Base-by-base conservation (phyloP, 148 eudicot species). In the Vaccinium corymbosum region DNA sequence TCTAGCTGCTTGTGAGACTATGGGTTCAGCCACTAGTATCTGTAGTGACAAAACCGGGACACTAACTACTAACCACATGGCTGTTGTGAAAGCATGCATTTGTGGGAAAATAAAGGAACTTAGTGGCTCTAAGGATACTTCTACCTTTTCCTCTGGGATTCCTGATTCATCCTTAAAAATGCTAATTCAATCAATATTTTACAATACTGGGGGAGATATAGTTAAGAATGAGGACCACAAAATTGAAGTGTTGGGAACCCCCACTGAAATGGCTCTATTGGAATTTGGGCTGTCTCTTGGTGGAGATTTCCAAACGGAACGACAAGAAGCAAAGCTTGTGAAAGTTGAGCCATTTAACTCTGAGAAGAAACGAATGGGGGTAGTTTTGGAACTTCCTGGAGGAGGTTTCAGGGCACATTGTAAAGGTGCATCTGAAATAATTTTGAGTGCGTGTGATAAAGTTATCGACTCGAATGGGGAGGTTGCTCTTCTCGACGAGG, bases 31-130 rank as follows among this genome's bases (percentile, higher is more conserved):
- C 52, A 91, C 92, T 80, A 85, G 90, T 86, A 96, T 96, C 68
- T 96, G 98, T 88, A 93, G 98, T 0, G 98, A 96, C 76, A 94
- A 96, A 86, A 96, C 98, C 20, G 98, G 98, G n/a, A 96, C 98
- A 16, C 86, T 96, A 62, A 96, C 98, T 49, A 96, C 98, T 29
- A 96, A 97, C 87, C 95, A 90, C 81, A 97, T 97, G 99, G 88
- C 94, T 51, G 95, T 97, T 50, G 89, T 87, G 80, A 97, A 93
- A 89, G 83, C 88, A 38, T 97, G 97, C 96, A 74, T 94, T 15
- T 87, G 87, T 75, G 96, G 92, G 25, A 88, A 87, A 87, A 71
- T 88, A 19, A 84, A 91, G 68, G 93, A 85, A 72, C 71, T 91
- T 35, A 87, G 87, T 13, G 27, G 17, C 71, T 64, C 71, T 64